phyloP scores from a whole-genome alignment of 495 filamentous ascomycete genomes.

The Penicillium paradoxum region DNA sequence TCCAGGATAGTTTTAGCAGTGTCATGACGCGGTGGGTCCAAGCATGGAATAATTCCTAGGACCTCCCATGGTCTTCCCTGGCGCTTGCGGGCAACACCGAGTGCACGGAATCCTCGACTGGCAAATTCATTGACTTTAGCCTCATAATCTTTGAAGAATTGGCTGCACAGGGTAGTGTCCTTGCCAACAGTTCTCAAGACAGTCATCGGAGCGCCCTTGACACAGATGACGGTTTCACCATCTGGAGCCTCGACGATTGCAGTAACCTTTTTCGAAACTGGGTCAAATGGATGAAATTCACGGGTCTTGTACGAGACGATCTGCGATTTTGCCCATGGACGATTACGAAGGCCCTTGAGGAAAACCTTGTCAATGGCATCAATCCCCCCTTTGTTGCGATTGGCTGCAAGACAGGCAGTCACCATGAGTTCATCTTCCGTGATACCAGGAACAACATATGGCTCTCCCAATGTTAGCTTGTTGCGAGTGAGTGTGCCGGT shows the following conservation, averaged over 20 bases:
- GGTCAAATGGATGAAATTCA: slow-evolving; percentile 85
- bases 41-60: slow-evolving; percentile 90
- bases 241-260: slow-evolving; percentile 76
- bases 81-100: slow-evolving; percentile 85
- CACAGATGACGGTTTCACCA: slow-evolving; percentile 77
- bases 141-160: slow-evolving; percentile 75
- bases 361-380: slow-evolving; percentile 95
- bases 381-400: slow-evolving; percentile 90
- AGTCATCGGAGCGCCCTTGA: slow-evolving; percentile 86
- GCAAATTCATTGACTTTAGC: slow-evolving; percentile 88
- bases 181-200: slow-evolving; percentile 79
- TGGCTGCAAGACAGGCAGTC: slow-evolving; percentile 85
- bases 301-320: slow-evolving; percentile 72
- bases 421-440: slow-evolving; percentile 82
- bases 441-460: slow-evolving; percentile 74
- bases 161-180: slow-evolving; percentile 63
- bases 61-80: slow-evolving; percentile 77
- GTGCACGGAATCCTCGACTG: slow-evolving; percentile 83
- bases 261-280: slow-evolving; percentile 88
- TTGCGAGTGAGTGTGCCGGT: slow-evolving; percentile 84
- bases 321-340: slow-evolving; percentile 70
- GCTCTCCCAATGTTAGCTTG: slow-evolving; percentile 80
- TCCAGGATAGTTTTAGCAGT: slow-evolving; percentile 87
- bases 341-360: slow-evolving; percentile 73
- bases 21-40: slow-evolving; percentile 85